phyloP scores from a whole-genome alignment of 2,329 filamentous ascomycete genomes.

The Elsinoe necatrix region DNA sequence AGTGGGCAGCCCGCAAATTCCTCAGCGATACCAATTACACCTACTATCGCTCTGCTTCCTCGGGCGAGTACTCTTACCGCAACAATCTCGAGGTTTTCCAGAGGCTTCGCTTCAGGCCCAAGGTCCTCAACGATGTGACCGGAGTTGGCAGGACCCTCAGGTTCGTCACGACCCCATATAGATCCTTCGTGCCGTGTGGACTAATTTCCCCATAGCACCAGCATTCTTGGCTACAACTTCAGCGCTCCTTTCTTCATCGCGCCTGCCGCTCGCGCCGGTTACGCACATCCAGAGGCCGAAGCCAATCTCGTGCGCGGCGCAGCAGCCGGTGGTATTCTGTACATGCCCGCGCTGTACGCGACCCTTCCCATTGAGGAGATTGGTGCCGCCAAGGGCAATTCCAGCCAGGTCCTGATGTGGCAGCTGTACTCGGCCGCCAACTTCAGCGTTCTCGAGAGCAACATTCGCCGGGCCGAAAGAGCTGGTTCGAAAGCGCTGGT shows the following conservation, averaged over 20 bases:
- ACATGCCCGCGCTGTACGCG: conserved; percentile 38
- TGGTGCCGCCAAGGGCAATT: conserved; percentile 30
- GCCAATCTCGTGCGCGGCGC: conserved; percentile 44
- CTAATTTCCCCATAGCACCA: conserved; percentile 44
- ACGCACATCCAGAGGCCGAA: conserved; percentile 68
- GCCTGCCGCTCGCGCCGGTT: conserved; percentile 84
- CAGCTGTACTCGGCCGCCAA: conserved; percentile 34
- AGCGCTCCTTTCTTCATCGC: conserved; percentile 89
- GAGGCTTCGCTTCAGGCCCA: conserved; percentile 29
- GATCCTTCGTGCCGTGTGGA: conserved; percentile 18
- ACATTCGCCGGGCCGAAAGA: conserved; percentile 28
- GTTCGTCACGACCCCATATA: conserved; percentile 22
- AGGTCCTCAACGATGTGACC: conserved; percentile 25
- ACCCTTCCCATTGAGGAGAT: conserved; percentile 30
- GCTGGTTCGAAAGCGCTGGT: conserved; percentile 35
- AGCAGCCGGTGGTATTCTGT: conserved; percentile 42
- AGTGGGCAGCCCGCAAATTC: conserved; percentile 43
- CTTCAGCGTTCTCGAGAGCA: conserved; percentile 25
- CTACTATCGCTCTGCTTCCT: conserved; percentile 25
- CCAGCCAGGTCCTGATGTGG: conserved; percentile 36
- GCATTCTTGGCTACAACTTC: conserved; percentile 78
- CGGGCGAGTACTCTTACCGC: conserved; percentile 42
- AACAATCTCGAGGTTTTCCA: conserved; percentile 50
- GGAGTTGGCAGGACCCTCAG: conserved; percentile 24
- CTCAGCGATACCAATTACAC: conserved; percentile 27